Conservation (phyloP, 805 yeast species). For the Yarrowia osloensis region DNA sequence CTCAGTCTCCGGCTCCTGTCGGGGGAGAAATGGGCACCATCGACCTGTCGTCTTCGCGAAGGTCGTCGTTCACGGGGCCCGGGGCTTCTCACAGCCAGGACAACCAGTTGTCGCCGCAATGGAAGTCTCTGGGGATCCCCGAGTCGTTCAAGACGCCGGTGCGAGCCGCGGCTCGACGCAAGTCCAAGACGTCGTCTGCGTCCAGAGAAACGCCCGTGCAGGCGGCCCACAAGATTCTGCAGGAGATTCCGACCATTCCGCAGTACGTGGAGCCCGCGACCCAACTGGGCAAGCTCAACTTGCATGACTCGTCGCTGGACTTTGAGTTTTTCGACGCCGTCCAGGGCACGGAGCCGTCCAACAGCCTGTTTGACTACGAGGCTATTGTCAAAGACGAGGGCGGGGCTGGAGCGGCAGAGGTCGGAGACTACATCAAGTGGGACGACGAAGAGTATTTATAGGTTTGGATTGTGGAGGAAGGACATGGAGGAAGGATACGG, state of each 20-base stretch:
- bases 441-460: slow-evolving; percentile 28
- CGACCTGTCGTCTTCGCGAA: slow-evolving; percentile 1
- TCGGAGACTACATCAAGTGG: slow-evolving; percentile 26
- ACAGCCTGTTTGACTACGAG: slow-evolving; percentile 20
- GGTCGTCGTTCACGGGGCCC: slow-evolving; percentile 5
- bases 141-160: slow-evolving; percentile 17
- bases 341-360: slow-evolving; percentile 16
- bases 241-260: slow-evolving; percentile 21
- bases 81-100: neutral
- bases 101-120: slow-evolving; percentile 11
- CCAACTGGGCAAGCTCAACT: slow-evolving; percentile 18
- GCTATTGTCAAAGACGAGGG: slow-evolving; percentile 16
- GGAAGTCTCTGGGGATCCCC: slow-evolving; percentile 26
- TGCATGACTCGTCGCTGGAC: slow-evolving; percentile 20
- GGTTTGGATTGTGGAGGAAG: neutral
- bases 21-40: slow-evolving; percentile 29
- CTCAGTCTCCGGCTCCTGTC: neutral
- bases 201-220: slow-evolving; percentile 13
- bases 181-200: neutral
- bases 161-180: neutral
- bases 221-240: slow-evolving; percentile 6
- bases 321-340: slow-evolving; percentile 27
- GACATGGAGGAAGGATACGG: too few relatives aligned
- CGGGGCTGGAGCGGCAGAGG: neutral
- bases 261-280: slow-evolving; percentile 19